These are phyloP conservation scores for Arthrobotrys entomopaga DNA, from an alignment of 2,329 filamentous ascomycete genomes.

Conservation along the genomic window DNA sequence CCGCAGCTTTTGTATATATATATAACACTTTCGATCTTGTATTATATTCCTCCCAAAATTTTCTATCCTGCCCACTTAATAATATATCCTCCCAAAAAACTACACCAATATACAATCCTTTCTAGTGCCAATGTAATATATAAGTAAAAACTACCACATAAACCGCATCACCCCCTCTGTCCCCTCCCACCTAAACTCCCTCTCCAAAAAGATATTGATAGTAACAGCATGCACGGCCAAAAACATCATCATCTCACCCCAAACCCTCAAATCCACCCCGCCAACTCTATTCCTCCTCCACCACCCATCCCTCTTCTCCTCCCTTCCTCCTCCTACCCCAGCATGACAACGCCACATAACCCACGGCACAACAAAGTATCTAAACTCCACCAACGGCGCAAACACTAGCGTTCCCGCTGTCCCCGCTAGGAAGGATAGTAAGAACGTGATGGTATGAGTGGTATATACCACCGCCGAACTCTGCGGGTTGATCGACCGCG, in stretches of 20 bases:
- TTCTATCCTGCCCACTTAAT: too few species aligned
- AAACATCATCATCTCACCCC: slow-evolving; percentile 77
- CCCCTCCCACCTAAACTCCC: slow-evolving; percentile 74
- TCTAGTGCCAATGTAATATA: too few species aligned
- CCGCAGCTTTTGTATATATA: too few species aligned
- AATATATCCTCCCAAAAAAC: too few species aligned
- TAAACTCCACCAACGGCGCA: slow-evolving; percentile 90
- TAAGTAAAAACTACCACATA: slow-evolving; percentile 72
- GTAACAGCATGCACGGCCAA: slow-evolving; percentile 72
- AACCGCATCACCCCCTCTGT: slow-evolving; percentile 75
- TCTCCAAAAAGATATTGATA: slow-evolving; percentile 76
- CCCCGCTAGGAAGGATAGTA: slow-evolving; percentile 73
- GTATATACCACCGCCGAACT: slow-evolving; percentile 65
- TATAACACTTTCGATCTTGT: too few species aligned
- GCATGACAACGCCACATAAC: slow-evolving; percentile 88
- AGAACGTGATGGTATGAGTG: slow-evolving; percentile 65
- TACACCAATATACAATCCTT: neutral
- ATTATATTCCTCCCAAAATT: too few species aligned
- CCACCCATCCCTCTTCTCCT: slow-evolving; percentile 13
- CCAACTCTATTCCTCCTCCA: slow-evolving; percentile 34
- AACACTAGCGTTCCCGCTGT: slow-evolving; percentile 83
- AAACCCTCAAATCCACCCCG: slow-evolving; percentile 63
- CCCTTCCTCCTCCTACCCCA: slow-evolving; percentile 17
- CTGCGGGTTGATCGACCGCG: slow-evolving; percentile 54
- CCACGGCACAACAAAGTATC: slow-evolving; percentile 97